These are phyloP conservation scores for Pyronema domesticum DNA, from an alignment of 495 filamentous ascomycete species.

Conservation along the genomic window DNA sequence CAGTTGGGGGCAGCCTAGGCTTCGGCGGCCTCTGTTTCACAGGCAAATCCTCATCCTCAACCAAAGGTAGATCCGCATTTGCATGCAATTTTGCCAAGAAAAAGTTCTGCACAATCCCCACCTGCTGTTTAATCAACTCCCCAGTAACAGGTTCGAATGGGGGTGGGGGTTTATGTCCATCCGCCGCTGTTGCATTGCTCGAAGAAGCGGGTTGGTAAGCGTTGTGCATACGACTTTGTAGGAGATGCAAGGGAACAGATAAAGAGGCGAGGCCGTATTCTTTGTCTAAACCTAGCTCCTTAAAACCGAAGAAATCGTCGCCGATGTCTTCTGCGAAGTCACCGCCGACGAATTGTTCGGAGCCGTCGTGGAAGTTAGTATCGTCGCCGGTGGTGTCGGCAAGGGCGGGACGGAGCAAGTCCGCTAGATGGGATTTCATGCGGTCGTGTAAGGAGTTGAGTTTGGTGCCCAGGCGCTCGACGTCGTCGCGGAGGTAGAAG, in stretches of 20 bases:
- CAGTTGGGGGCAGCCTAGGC: slow-evolving; percentile 81
- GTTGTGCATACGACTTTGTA: slow-evolving; percentile 61
- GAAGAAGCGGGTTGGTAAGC: slow-evolving; percentile 16
- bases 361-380: slow-evolving; percentile 81
- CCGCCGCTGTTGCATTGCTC: slow-evolving; percentile 32
- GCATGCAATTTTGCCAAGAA: slow-evolving; percentile 73
- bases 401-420: slow-evolving; percentile 80
- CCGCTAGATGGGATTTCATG: slow-evolving; percentile 73
- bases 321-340: slow-evolving; percentile 95
- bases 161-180: slow-evolving; percentile 50
- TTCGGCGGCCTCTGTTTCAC: slow-evolving; percentile 79
- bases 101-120: slow-evolving; percentile 74
- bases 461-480: slow-evolving; percentile 75
- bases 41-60: slow-evolving; percentile 92
- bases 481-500: slow-evolving; percentile 78
- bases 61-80: slow-evolving; percentile 67
- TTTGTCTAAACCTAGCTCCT: slow-evolving; percentile 75
- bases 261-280: slow-evolving; percentile 73
- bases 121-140: slow-evolving; percentile 56
- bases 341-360: slow-evolving; percentile 89
- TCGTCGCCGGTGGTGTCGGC: slow-evolving; percentile 66
- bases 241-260: slow-evolving; percentile 81
- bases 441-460: slow-evolving; percentile 74
- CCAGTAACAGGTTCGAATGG: slow-evolving; percentile 62
- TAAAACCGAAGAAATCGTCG: slow-evolving; percentile 98